Evolutionary conservation across 805 yeast genomes (phyloP).

Genomic region (Naumovozyma dairenensis): DNA sequence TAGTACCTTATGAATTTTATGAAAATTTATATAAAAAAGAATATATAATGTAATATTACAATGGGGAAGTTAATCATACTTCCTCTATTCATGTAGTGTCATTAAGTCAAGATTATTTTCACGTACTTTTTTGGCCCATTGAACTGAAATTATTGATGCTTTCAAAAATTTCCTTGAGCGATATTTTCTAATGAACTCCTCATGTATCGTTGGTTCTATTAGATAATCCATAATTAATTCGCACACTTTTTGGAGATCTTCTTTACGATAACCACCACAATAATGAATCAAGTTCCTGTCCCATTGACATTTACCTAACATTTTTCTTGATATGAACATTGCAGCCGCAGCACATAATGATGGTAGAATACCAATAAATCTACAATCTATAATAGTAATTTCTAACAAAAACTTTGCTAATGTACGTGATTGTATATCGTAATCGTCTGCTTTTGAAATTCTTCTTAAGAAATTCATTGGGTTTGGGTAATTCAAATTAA

Average conservation of each 20-base stretch:
- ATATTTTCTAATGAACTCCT: conserved; percentile 83
- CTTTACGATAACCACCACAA: conserved; percentile 76
- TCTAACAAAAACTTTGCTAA: conserved; percentile 79
- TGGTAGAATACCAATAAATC: conserved; percentile 69
- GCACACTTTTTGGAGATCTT: conserved; percentile 58
- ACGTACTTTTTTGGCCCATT: conserved; percentile 58
- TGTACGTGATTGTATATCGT: conserved; percentile 78
- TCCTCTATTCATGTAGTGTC: conserved; percentile 20
- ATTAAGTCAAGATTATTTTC: conserved; percentile 24
- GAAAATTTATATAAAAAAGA: no score
- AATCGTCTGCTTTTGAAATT: conserved; percentile 85
- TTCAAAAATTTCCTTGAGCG: conserved; percentile 77
- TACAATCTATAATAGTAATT: conserved; percentile 67
- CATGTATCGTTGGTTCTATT: conserved; percentile 70
- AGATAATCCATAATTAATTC: conserved; percentile 64
- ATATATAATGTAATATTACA: neutral
- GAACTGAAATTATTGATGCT: conserved; percentile 64
- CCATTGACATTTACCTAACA: conserved; percentile 69
- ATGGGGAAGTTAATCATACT: neutral
- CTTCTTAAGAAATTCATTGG: conserved; percentile 86
- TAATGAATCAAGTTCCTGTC: conserved; percentile 80
- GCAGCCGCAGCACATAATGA: conserved; percentile 83
- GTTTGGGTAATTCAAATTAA: conserved; percentile 73
- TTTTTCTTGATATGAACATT: conserved; percentile 74
- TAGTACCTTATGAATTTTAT: no score